phyloP scores from a whole-genome alignment of 805 yeast genomes.

The Ogataea dorogensis region DNA sequence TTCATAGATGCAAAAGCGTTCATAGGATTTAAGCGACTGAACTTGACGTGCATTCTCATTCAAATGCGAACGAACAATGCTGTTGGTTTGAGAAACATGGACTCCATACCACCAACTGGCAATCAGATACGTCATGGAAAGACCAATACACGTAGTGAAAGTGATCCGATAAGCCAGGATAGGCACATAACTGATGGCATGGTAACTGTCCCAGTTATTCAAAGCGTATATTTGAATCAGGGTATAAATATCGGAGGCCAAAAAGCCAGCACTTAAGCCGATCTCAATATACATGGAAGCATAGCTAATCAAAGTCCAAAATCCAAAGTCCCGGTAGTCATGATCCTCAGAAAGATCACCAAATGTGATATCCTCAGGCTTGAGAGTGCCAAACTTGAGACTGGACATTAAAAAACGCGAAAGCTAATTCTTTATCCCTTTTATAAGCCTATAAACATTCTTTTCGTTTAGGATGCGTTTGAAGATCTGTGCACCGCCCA shows the following conservation, averaged over 20 bases:
- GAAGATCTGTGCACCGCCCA: slow-evolving; percentile 9
- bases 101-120: slow-evolving; percentile 61
- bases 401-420: slow-evolving; percentile 5
- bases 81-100: slow-evolving; percentile 54
- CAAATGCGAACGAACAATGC: slow-evolving; percentile 68
- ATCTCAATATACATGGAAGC: slow-evolving; percentile 38
- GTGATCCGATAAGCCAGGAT: slow-evolving; percentile 30
- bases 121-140: slow-evolving; percentile 57
- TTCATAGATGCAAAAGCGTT: slow-evolving; percentile 70
- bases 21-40: slow-evolving; percentile 57
- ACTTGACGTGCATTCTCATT: slow-evolving; percentile 59
- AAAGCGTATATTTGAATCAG: slow-evolving; percentile 71
- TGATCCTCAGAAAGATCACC: slow-evolving; percentile 32
- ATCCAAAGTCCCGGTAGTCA: slow-evolving; percentile 36
- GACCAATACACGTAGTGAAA: slow-evolving; percentile 65
- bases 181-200: slow-evolving; percentile 34
- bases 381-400: slow-evolving; percentile 11
- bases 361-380: slow-evolving; percentile 27
- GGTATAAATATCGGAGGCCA: slow-evolving; percentile 75
- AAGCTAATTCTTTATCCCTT: slow-evolving; percentile 3
- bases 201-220: slow-evolving; percentile 40
- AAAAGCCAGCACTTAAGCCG: slow-evolving; percentile 50
- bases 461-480: slow-evolving; percentile 10
- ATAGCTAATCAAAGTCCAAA: slow-evolving; percentile 45
- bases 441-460: slow-evolving; percentile 6